Percentiles rank a stretch among this genome's conserved stretches.
phyloP scores from a whole-genome alignment of 495 filamentous ascomycete species.

The Cladorrhinum samala region DNA sequence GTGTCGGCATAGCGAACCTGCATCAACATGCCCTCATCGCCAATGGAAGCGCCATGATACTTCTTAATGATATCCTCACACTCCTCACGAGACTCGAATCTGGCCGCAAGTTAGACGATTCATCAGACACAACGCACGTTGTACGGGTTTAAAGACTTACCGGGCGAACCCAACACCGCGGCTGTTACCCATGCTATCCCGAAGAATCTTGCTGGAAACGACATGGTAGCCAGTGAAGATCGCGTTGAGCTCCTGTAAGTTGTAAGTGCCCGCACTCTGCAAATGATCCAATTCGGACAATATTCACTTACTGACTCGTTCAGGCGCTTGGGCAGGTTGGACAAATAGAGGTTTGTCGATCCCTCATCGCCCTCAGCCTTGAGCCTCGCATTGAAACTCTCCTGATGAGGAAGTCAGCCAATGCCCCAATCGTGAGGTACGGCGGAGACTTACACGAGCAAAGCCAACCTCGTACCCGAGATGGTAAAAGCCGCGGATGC shows the following conservation, averaged over 20 bases:
- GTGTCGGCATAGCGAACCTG: conserved; percentile 97
- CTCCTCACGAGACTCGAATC: conserved; percentile 79
- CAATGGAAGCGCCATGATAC: conserved; percentile 68
- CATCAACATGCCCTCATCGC: conserved; percentile 68
- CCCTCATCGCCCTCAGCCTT: conserved; percentile 79
- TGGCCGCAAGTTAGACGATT: conserved; percentile 38
- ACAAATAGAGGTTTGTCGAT: conserved; percentile 95
- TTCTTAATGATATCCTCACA: conserved; percentile 80
- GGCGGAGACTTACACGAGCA: conserved; percentile 57
- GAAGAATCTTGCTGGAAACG: conserved; percentile 86
- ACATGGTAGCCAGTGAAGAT: conserved; percentile 81
- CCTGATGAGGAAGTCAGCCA: conserved; percentile 41
- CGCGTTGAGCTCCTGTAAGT: conserved; percentile 57
- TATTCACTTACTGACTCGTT: conserved; percentile 66
- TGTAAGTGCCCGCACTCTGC: conserved; percentile 2
- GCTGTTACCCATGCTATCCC: conserved; percentile 80
- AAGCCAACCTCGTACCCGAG: conserved; percentile 96
- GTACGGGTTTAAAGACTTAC: too few relatives aligned
- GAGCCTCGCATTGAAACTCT: conserved; percentile 92
- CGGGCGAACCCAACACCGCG: conserved; percentile 96
- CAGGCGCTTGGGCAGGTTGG: conserved; percentile 85
- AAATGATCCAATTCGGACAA: not conserved
- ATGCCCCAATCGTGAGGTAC: not conserved
- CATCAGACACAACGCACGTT: too few relatives aligned
- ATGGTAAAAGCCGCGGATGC: conserved; percentile 91